Base-by-base conservation (phyloP, 805 yeast species). In the Kodamaea sagamina region DNA sequence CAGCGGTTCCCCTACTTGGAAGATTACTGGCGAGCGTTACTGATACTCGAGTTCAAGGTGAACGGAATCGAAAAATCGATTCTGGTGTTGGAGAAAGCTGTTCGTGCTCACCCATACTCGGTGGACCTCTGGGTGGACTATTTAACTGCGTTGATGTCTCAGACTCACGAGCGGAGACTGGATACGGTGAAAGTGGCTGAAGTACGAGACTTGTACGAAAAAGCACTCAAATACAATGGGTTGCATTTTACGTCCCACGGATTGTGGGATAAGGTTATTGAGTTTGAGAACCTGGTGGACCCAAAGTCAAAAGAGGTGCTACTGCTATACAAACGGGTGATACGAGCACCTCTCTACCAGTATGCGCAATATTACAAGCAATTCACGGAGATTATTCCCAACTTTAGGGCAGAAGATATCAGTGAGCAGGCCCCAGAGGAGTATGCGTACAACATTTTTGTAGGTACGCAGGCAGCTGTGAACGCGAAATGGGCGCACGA, bases 241-340 rank as follows among this genome's bases (percentile, higher is more conserved):
- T 52, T 63, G 25, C 86, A 89, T 46, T 93, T 87, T 62, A 67
- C 83, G 48, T 75, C 95, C 1, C 95, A 89, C 59, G 71, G 81
- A 0, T 65, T 90, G 38, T 92, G 97, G 98, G 95, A 89, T 59
- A 71, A 76, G 42, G 82, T 79, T 47, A 62, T 92, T 17, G 83
- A 75, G 29, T 85, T 81, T 67, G 84, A 81, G 52, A 59, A 67
- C n/a, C 52, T 58, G 11, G 37, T 54, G 5, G 44, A 47, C 5
- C 32, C 63, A 11, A 56, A 60, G 17, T 66, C 75, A 24, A 51
- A 53, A 18, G 72, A 67, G 27, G 59, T 75, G 3, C 48, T 63
- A n/a, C 59, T 61, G 3, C 53, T 79, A 1, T 72, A 82, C 44
- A 52, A 73, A 21, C 65, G 67, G 45, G 62, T 82, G 36, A 61